phyloP scores from a whole-genome alignment of 495 filamentous ascomycete genomes.

The Penicillium ochrochloron region DNA sequence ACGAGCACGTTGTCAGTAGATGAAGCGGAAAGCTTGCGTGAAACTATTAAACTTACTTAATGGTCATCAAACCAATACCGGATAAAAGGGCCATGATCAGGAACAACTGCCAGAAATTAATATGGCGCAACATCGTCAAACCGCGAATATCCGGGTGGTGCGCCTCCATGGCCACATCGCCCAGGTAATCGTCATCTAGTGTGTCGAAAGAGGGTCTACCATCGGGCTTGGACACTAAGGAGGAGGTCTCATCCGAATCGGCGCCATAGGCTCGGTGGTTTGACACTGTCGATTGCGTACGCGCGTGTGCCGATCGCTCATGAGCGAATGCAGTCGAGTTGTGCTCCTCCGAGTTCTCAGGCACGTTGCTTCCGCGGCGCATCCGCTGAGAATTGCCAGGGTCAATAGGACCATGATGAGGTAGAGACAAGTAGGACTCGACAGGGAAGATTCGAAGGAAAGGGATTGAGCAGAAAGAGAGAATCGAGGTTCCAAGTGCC shows the following conservation, averaged over 20 bases:
- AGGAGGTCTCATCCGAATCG: constrained; percentile 75
- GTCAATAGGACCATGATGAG: constrained; percentile 48
- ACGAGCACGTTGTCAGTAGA: constrained; percentile 39
- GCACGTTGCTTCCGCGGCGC: constrained; percentile 58
- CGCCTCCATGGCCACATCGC: constrained; percentile 51
- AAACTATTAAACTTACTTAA: constrained; percentile 73
- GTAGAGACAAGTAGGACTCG: constrained; percentile 67
- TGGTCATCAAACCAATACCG: constrained; percentile 96
- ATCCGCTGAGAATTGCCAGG: constrained; percentile 60
- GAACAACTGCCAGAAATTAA: constrained; percentile 92
- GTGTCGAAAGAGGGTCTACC: constrained; percentile 35
- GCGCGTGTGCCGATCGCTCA: constrained; percentile 35
- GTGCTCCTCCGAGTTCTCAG: constrained; percentile 60
- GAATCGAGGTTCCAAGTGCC: constrained; percentile 73
- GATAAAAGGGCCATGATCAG: constrained; percentile 83
- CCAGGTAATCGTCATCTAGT: constrained; percentile 45
- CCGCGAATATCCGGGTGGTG: constrained; percentile 91
- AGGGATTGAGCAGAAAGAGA: constrained; percentile 76
- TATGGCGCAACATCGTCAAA: constrained; percentile 68
- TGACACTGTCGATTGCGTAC: constrained; percentile 44
- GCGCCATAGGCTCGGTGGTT: constrained; percentile 40
- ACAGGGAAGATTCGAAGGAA: constrained; percentile 76
- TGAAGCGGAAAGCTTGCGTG: background rate
- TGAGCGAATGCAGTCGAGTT: constrained; percentile 40
- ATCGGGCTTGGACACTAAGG: constrained; percentile 72